Evolutionary conservation across 495 filamentous ascomycete genomes (phyloP).

Genomic region (Podospora fimiseda): DNA sequence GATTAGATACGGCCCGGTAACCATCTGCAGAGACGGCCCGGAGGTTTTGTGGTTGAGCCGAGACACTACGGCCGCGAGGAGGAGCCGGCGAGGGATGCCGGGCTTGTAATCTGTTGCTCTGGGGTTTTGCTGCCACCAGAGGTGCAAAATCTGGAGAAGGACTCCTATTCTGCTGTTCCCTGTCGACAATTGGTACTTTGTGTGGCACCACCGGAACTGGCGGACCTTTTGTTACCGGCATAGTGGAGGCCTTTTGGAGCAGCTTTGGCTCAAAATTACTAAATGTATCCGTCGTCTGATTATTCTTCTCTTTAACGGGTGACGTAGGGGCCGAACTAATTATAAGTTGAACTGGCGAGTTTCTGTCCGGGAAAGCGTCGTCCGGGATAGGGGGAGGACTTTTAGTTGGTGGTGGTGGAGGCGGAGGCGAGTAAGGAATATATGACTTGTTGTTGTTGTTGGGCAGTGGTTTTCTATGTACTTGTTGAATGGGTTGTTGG

Average conservation of each 20-base stretch:
- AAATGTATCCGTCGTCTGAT: not conserved
- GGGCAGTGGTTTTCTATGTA: slow-evolving; percentile 19
- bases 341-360: not conserved
- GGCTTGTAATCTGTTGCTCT: slow-evolving; percentile 24
- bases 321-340: not conserved
- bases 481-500: slow-evolving; percentile 2
- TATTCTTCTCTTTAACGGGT: not conserved
- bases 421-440: not conserved
- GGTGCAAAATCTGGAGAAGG: slow-evolving; percentile 6
- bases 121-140: slow-evolving; percentile 14
- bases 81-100: slow-evolving; percentile 21
- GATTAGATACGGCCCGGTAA: slow-evolving; percentile 22
- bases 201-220: not conserved
- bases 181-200: not conserved
- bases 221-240: slow-evolving; percentile 9
- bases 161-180: slow-evolving; percentile 2
- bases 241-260: slow-evolving; percentile 16
- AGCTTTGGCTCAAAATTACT: slow-evolving; percentile 14
- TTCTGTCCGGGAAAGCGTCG: not conserved
- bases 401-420: slow-evolving; percentile 7
- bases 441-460: slow-evolving; percentile 1
- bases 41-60: slow-evolving; percentile 29
- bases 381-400: not conserved
- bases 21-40: slow-evolving; percentile 19
- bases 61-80: slow-evolving; percentile 32